Conservation (phyloP, 179 eudicot genomes). For the Carnegiea gigantea region DNA sequence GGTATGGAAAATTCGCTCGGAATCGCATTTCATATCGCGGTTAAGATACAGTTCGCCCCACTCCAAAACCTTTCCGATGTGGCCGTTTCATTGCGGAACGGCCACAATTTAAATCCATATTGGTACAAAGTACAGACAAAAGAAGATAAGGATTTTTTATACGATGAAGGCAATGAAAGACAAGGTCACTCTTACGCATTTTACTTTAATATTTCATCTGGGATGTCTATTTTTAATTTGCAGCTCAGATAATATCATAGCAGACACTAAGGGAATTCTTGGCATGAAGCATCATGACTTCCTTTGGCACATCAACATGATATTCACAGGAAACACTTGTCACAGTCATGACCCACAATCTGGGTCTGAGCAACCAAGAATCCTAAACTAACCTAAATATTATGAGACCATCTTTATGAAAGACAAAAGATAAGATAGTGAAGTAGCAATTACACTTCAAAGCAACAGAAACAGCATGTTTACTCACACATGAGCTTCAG, state of each 20-base stretch:
- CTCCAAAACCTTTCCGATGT: too few relatives aligned
- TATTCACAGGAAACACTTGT: too few relatives aligned
- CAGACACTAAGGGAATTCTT: background rate
- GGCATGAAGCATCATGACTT: background rate
- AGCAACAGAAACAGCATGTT: background rate
- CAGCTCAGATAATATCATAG: background rate
- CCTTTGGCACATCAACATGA: too few relatives aligned
- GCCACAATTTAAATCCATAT: too few relatives aligned
- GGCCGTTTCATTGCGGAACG: too few relatives aligned
- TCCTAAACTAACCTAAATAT: background rate
- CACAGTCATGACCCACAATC: too few relatives aligned
- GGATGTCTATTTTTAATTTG: background rate
- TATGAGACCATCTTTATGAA: background rate
- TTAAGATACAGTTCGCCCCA: too few relatives aligned
- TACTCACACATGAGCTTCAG: background rate
- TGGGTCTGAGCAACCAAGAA: background rate
- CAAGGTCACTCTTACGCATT: background rate
- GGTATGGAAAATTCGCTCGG: too few relatives aligned
- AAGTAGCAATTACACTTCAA: background rate
- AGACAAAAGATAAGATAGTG: too few relatives aligned
- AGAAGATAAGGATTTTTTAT: background rate
- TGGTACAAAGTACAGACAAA: too few relatives aligned
- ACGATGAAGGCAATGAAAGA: background rate
- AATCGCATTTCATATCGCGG: too few relatives aligned
- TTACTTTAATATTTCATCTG: background rate